phyloP scores from a whole-genome alignment of 2,329 filamentous ascomycete genomes.

The Sporothrix luriei region DNA sequence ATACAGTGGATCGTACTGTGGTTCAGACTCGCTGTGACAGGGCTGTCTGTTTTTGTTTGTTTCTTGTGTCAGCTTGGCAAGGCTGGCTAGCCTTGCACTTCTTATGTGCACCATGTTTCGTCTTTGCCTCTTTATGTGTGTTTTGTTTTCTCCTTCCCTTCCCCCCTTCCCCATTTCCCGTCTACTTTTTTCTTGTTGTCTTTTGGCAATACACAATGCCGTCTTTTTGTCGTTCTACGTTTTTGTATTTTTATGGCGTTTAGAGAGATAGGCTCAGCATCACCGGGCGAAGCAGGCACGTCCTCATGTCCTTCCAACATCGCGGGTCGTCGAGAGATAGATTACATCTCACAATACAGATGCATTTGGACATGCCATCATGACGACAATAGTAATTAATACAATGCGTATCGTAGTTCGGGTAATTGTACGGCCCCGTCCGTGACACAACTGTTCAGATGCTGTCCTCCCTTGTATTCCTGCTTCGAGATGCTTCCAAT shows the following conservation, averaged over 20 bases:
- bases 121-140: background rate
- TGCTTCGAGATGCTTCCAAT: too few species aligned
- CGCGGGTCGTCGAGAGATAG: background rate
- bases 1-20: background rate
- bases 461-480: background rate
- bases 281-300: conserved; percentile 10
- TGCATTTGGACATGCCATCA: background rate
- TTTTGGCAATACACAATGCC: background rate
- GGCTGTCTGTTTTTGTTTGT: conserved; percentile 4
- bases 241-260: conserved; percentile 17
- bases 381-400: too few species aligned
- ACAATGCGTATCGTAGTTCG: background rate
- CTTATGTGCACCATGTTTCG: background rate
- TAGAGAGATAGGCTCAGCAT: conserved; percentile 17
- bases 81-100: background rate
- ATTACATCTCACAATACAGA: conserved; percentile 15
- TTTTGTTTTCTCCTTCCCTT: background rate
- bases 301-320: background rate
- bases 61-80: conserved; percentile 12
- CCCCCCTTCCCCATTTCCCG: background rate
- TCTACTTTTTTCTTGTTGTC: background rate
- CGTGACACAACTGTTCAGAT: background rate
- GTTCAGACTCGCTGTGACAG: background rate
- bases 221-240: background rate
- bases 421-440: background rate